These are phyloP conservation scores for Exophiala dermatitidis DNA, from an alignment of 2,329 filamentous ascomycete genomes.

Conservation along the genomic window DNA sequence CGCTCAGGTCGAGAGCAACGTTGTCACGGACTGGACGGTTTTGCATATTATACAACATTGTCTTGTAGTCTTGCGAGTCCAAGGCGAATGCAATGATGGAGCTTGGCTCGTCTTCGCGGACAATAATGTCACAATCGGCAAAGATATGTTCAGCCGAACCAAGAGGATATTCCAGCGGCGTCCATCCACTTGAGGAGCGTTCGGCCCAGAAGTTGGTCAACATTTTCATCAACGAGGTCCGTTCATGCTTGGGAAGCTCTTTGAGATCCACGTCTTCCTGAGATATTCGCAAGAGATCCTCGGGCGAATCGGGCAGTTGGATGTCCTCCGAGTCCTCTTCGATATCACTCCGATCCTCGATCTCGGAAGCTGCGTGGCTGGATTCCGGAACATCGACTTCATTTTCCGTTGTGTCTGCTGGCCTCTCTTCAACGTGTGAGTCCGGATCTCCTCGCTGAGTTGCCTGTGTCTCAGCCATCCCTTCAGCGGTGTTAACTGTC, in stretches of 20 bases:
- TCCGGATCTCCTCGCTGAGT: constrained; percentile 30
- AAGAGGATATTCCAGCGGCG: constrained; percentile 83
- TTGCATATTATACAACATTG: constrained; percentile 57
- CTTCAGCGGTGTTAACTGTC: constrained; percentile 23
- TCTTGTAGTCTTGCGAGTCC: constrained; percentile 77
- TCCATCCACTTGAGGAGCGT: constrained; percentile 90
- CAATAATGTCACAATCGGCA: constrained; percentile 92
- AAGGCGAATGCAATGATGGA: constrained; percentile 91
- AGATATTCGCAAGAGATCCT: constrained; percentile 45
- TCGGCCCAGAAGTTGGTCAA: constrained; percentile 98
- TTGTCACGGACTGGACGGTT: constrained; percentile 20
- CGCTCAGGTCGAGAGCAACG: constrained; percentile 32
- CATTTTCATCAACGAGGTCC: constrained; percentile 88
- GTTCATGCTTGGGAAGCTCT: constrained; percentile 86
- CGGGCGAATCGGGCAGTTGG: constrained; percentile 47
- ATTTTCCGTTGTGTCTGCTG: constrained; percentile 32
- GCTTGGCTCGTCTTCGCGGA: constrained; percentile 93
- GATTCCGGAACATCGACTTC: constrained; percentile 43
- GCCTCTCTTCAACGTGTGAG: constrained; percentile 32
- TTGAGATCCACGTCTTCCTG: constrained; percentile 53
- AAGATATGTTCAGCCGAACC: constrained; percentile 88
- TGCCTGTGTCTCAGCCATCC: constrained; percentile 31
- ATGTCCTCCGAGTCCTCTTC: constrained; percentile 68
- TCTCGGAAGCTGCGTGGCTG: constrained; percentile 53
- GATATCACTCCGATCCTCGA: constrained; percentile 60